Percentiles rank a stretch among this genome's conserved stretches.
Evolutionary conservation across 2,329 filamentous ascomycete species (phyloP).

Genomic region (Pyrenochaeta sp.): DNA sequence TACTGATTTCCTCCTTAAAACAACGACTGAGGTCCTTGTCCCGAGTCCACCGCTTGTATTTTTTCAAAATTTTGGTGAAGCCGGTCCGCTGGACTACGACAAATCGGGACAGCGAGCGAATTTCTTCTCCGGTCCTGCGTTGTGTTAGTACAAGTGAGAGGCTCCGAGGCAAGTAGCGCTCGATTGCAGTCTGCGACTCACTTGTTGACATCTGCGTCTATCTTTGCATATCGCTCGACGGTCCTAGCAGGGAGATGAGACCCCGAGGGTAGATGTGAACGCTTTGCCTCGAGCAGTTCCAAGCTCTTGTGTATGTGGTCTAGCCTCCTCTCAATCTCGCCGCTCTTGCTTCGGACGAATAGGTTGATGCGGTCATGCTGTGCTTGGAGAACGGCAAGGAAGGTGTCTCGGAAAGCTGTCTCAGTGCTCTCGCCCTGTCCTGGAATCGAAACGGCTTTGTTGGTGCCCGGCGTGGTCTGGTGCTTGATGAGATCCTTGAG

Average conservation of each 20-base stretch:
- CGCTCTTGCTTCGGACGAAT: slow-evolving; percentile 80
- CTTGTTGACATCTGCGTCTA: slow-evolving; percentile 59
- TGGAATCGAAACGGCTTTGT: slow-evolving; percentile 75
- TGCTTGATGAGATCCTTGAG: slow-evolving; percentile 85
- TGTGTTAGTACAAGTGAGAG: too few species aligned
- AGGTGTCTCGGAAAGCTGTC: slow-evolving; percentile 72
- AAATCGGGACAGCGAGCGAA: slow-evolving; percentile 74
- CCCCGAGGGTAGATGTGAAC: slow-evolving; percentile 12
- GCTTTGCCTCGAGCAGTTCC: slow-evolving; percentile 37
- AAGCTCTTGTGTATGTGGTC: slow-evolving; percentile 52
- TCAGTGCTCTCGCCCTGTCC: slow-evolving; percentile 66
- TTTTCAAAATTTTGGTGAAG: slow-evolving; percentile 84
- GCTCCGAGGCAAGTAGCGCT: too few species aligned
- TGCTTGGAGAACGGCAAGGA: slow-evolving; percentile 73
- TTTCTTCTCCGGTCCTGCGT: slow-evolving; percentile 71
- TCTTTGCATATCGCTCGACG: slow-evolving; percentile 59
- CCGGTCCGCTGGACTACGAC: slow-evolving; percentile 75
- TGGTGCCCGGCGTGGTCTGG: slow-evolving; percentile 75
- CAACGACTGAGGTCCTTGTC: slow-evolving; percentile 69
- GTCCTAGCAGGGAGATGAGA: slow-evolving; percentile 50
- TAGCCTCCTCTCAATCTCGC: slow-evolving; percentile 75
- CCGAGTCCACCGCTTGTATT: slow-evolving; percentile 88
- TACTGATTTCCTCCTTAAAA: slow-evolving; percentile 72
- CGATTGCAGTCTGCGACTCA: slow-evolving; percentile 21
- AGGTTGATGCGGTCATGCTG: slow-evolving; percentile 81